These are phyloP conservation scores for Prunus yedoensis DNA, from an alignment of 331 rosid genomes.

Conservation along the genomic window DNA sequence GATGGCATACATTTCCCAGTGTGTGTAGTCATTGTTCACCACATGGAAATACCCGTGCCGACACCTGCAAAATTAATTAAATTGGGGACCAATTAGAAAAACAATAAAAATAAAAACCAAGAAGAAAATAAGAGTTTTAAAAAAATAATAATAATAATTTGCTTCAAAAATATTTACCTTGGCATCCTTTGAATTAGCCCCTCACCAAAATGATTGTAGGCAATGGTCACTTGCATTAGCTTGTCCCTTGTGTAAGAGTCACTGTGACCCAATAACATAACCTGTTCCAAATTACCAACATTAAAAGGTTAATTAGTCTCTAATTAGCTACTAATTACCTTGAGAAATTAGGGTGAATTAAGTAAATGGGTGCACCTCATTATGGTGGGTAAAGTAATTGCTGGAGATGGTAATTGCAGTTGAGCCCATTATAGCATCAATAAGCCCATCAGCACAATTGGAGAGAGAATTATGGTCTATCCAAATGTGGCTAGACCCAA, in stretches of 20 bases:
- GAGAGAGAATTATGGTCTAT: slow-evolving; percentile 87
- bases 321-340: too few relatives aligned
- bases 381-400: slow-evolving; percentile 90
- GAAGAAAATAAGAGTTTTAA: not conserved
- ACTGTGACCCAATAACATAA: slow-evolving; percentile 89
- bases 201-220: slow-evolving; percentile 98
- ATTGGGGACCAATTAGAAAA: not conserved
- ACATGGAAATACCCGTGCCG: slow-evolving; percentile 98
- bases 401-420: slow-evolving; percentile 90
- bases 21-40: slow-evolving; percentile 97
- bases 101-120: not conserved
- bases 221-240: slow-evolving; percentile 97
- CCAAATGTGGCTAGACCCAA: slow-evolving; percentile 89
- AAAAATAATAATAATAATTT: too few relatives aligned
- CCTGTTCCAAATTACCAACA: slow-evolving; percentile 36
- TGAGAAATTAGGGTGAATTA: not conserved
- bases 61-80: slow-evolving; percentile 58
- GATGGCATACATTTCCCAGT: slow-evolving; percentile 98
- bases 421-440: slow-evolving; percentile 92
- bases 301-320: not conserved
- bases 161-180: slow-evolving; percentile 44
- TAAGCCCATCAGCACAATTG: slow-evolving; percentile 83
- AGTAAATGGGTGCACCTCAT: slow-evolving; percentile 49
- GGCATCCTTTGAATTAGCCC: slow-evolving; percentile 98
- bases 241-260: slow-evolving; percentile 81